A percentile compares a stretch with the other conserved stretches of the same genome.
These are phyloP conservation scores for Fraxinus velutina DNA, from an alignment of 305 asterid species.

Conservation along the genomic window DNA sequence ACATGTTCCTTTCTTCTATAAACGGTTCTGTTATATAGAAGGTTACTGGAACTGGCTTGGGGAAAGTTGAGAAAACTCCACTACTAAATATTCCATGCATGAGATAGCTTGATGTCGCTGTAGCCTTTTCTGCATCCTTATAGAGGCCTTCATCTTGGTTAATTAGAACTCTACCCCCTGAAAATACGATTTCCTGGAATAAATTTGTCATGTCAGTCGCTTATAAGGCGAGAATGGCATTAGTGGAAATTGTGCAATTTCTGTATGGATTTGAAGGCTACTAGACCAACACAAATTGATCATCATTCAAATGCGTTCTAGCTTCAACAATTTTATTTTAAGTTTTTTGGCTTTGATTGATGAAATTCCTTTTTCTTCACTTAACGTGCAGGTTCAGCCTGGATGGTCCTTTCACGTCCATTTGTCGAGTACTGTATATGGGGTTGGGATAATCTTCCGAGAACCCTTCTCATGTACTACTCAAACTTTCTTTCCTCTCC, in stretches of 20 bases:
- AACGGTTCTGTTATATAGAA: background rate
- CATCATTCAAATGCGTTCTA: background rate
- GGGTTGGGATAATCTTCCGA: conserved; percentile 98
- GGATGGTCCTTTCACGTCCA: conserved; percentile 86
- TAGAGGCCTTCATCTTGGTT: background rate
- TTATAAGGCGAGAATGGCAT: background rate
- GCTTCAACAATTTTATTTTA: background rate
- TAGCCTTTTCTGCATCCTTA: background rate
- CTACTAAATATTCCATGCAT: background rate
- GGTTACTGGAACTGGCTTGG: background rate
- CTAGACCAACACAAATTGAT: background rate
- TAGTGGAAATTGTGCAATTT: background rate
- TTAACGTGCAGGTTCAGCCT: conserved; percentile 73
- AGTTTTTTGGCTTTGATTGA: background rate
- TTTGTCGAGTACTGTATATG: conserved; percentile 75
- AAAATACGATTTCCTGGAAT: background rate
- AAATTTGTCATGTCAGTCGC: background rate
- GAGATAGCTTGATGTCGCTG: background rate
- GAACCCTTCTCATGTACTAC: conserved; percentile 92
- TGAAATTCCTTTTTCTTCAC: background rate
- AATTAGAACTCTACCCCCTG: background rate
- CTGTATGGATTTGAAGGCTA: background rate
- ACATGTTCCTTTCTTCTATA: background rate
- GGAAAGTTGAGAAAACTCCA: background rate
- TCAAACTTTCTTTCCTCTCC: conserved; percentile 88